A percentile compares a stretch with the other conserved stretches of the same genome.
phyloP scores from a whole-genome alignment of 148 eudicot genomes.

The Rhododendron kiyosumense region DNA sequence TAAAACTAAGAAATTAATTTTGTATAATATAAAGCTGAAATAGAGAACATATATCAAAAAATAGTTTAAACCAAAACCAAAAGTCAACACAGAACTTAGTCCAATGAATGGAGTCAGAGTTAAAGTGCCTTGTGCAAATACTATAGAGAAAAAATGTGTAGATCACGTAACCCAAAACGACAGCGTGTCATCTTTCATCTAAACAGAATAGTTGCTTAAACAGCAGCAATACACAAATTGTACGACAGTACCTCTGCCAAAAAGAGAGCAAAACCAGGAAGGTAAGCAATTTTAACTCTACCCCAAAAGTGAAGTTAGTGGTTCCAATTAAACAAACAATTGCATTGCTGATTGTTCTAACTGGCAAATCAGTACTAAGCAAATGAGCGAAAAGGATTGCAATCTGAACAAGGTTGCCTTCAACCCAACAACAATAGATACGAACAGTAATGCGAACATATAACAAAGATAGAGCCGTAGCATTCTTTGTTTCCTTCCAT shows the following conservation, averaged over 20 bases:
- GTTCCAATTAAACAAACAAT: neutral
- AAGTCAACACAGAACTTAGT: slow-evolving; percentile 1
- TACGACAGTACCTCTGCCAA: neutral
- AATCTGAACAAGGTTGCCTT: neutral
- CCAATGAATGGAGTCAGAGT: neutral
- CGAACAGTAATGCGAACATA: neutral
- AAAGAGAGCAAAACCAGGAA: neutral
- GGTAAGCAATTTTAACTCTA: neutral
- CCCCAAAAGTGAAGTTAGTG: neutral
- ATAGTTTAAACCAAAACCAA: neutral
- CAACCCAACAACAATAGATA: neutral
- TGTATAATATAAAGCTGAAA: neutral
- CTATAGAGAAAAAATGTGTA: neutral
- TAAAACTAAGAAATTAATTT: neutral
- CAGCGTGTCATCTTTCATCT: neutral
- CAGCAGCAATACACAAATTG: neutral
- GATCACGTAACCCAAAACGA: neutral
- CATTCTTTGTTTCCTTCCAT: no score
- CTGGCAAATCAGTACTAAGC: neutral
- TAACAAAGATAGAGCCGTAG: neutral
- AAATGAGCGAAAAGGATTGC: neutral
- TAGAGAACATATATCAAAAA: neutral
- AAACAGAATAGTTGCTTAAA: neutral
- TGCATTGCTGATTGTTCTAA: neutral
- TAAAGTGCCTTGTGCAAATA: neutral